Base-by-base conservation (phyloP, 768 basidiomycete genomes). In the Podaxis mareebaensis region DNA sequence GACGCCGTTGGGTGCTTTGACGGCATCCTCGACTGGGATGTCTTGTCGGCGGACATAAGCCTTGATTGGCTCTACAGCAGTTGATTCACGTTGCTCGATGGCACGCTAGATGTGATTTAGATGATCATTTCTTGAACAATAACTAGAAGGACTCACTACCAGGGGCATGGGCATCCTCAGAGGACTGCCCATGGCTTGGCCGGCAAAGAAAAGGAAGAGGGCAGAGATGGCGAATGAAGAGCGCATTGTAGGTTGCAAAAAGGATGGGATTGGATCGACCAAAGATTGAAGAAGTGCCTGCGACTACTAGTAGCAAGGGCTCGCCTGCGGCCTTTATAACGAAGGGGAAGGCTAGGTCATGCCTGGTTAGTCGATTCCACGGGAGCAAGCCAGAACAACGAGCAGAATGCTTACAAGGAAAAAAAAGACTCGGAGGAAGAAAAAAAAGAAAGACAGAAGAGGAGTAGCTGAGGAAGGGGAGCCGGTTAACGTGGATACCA, bases 131-230 rank as follows among this genome's bases (percentile, higher is more conserved):
- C 5, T 15, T 13, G 24, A n/a, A 22, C 49, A 51, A 24, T 12
- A 48, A 10, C 20, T 11, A 42, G 26, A 26, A 40, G 13, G 13
- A 61, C 79, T 63, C 56, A 85, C 78, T 57, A 75, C 78, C 68
- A 76, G 71, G 42, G 77, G 75, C 71, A 79, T 73, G n/a, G 82
- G 80, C 63, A 84, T 64, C 7, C 26, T 17, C 22, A 61, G 10
- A 13, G 85, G 73, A 17, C 73, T 75, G 40, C 77, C 75, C 49
- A 79, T 73, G 53, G 75, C 81, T 67, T 81, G 79, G 67, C 80
- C 74, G 66, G 79, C 78, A 68, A 83, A 71, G 65, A 79, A 66
- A 61, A 80, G 73, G 57, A 80, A 69, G 62, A 82, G 65, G 60
- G 79, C 66, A 56, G 80, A 70, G 58, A 81, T 60, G 68, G 81